Evolutionary conservation across 192 early-diverging fungal species (phyloP), one percentile per base, ranked within the genome.

Genomic region (Podila epigama): DNA sequence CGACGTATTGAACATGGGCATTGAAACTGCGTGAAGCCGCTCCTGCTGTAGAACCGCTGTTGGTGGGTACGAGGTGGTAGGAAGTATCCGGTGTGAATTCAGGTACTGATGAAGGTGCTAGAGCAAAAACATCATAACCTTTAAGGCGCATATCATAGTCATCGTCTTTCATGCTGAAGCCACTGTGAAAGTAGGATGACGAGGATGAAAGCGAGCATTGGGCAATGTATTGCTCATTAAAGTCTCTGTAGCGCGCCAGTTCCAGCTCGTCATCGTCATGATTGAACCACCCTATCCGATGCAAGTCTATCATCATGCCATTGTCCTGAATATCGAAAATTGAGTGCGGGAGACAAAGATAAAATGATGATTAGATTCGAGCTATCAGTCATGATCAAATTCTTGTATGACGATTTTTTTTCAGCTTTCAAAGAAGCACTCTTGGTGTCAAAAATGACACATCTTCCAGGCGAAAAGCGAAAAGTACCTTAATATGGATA

Each of bases 221-320:
- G 5, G 70, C 70, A 37, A 79, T 53, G 58, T 65, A 84, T 39
- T 75, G 53, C 41, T 78, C 72, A 51, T 88, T 86, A 31, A 80
- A 82, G 22, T 82, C 71, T 4, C 80, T 64, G 41, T 83, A 79
- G 37, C 77, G 63, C 15, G 75, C 69, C 35, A 90, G 63, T 9
- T 81, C 57, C n/a, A 87, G 71, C 61, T 85, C 85, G 51, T 92
- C 91, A 58, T 90, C 89, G n/a, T 89, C 86, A 50, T 87, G 61
- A 42, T 82, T 87, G 40, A 82, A 80, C 84, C 85, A 90, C 22
- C 91, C 91, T 60, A 92, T 83, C 42, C 75, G 78, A 27, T 82
- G 83, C 18, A 89, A 33, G 33, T 84, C 73, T n/a, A 88, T 66
- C 42, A 92, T 81, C 25, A 61, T 81, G 6, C 90, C 89, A 44